Evolutionary conservation across 345 rosid species (phyloP).

Genomic region (Schrenkiella parvula): DNA sequence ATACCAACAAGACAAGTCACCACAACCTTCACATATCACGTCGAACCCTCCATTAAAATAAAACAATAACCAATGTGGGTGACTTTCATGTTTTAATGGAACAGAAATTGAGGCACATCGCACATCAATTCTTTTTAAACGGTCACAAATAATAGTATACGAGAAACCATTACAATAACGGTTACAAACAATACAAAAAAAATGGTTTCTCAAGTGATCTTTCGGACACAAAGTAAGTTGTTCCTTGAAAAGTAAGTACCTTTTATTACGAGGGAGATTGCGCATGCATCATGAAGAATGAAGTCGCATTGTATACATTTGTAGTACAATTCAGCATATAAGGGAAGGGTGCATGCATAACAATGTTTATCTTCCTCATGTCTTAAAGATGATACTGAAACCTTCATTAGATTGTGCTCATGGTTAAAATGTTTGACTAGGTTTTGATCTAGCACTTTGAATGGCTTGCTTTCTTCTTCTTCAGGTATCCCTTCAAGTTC

Average conservation of each 20-base stretch:
- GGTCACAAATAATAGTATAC: too few relatives aligned
- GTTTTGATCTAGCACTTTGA: neutral
- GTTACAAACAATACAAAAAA: neutral
- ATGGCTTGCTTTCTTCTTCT: neutral
- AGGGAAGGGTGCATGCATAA: neutral
- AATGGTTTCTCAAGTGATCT: too few relatives aligned
- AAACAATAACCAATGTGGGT: neutral
- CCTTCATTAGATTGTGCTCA: neutral
- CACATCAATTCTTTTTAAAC: neutral
- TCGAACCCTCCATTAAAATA: accelerated
- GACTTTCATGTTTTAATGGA: neutral
- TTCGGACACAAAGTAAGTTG: too few relatives aligned
- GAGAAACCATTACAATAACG: neutral
- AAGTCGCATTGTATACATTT: neutral
- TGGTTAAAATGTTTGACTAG: neutral
- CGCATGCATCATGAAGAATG: neutral
- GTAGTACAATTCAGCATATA: neutral
- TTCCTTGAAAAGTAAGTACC: too few relatives aligned
- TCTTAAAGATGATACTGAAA: neutral
- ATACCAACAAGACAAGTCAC: neutral
- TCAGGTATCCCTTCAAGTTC: neutral
- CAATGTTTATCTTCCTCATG: neutral
- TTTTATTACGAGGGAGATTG: neutral
- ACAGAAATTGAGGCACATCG: neutral
- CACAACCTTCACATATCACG: neutral